phyloP scores from a whole-genome alignment of 495 filamentous ascomycete genomes.

The Acidomyces sp. region DNA sequence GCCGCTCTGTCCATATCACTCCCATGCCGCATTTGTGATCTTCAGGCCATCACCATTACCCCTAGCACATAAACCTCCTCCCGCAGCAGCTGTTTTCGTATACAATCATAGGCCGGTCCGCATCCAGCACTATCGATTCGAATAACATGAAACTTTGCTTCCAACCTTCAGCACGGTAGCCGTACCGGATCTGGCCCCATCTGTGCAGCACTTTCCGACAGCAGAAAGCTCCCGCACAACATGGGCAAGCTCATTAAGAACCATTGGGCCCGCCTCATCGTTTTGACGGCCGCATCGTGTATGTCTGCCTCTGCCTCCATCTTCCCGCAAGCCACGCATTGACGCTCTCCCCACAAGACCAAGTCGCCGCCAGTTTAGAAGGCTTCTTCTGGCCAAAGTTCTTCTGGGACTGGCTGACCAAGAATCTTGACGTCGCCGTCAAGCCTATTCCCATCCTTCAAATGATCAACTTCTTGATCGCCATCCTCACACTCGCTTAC shows the following conservation, averaged over 20 bases:
- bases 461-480: constrained; percentile 87
- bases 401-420: constrained; percentile 94
- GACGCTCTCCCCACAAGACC: constrained; percentile 42
- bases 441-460: constrained; percentile 82
- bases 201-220: neutral
- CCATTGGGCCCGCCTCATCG: constrained; percentile 89
- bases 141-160: too few species aligned
- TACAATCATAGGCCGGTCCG: too few species aligned
- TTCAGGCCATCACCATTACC: too few species aligned
- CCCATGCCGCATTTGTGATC: too few species aligned
- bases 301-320: constrained; percentile 31
- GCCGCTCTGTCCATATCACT: too few species aligned
- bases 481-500: constrained; percentile 65
- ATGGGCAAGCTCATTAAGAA: constrained; percentile 99
- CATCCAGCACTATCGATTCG: too few species aligned
- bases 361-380: constrained; percentile 70
- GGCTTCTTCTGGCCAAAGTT: constrained; percentile 98
- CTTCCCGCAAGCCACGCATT: constrained; percentile 24
- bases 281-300: constrained; percentile 76
- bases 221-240: constrained; percentile 26
- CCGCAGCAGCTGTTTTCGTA: too few species aligned
- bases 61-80: too few species aligned
- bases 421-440: constrained; percentile 75
- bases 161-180: too few species aligned
- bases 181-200: too few species aligned